A percentile compares a stretch with the other conserved stretches of the same genome.
Evolutionary conservation across 1,284 basidiomycete species (phyloP).

Genomic region (Rhodofomes roseus): DNA sequence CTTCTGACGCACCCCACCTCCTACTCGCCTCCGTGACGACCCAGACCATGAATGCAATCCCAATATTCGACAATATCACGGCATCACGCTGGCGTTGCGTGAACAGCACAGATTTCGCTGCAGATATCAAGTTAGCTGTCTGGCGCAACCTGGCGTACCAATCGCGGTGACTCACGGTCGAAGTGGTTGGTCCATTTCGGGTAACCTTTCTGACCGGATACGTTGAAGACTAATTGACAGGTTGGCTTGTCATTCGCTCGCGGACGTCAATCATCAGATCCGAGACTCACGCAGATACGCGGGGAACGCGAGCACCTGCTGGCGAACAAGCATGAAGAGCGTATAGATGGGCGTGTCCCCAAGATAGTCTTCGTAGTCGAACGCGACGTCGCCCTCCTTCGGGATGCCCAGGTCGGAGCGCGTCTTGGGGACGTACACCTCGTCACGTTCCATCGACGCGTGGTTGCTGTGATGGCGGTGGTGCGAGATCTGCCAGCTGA

Average conservation of each 20-base stretch:
- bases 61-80: constrained; percentile 53
- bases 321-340: constrained; percentile 45
- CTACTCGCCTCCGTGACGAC: constrained; percentile 32
- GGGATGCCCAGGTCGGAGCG: constrained; percentile 48
- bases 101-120: constrained; percentile 54
- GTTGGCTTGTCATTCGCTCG: neutral
- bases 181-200: constrained; percentile 63
- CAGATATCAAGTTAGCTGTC: neutral
- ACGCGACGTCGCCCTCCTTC: constrained; percentile 26
- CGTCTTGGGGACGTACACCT: constrained; percentile 59
- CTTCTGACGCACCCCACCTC: constrained; percentile 34
- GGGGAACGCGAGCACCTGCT: constrained; percentile 74
- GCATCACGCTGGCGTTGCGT: constrained; percentile 45
- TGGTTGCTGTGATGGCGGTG: constrained; percentile 36
- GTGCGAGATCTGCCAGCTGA: constrained; percentile 38
- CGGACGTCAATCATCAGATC: neutral
- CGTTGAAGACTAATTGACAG: constrained; percentile 45
- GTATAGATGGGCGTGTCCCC: constrained; percentile 61
- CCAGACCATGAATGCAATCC: constrained; percentile 45
- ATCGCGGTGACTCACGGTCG: constrained; percentile 37
- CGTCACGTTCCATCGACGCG: constrained; percentile 49
- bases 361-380: constrained; percentile 53
- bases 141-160: neutral
- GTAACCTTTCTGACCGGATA: constrained; percentile 66
- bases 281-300: constrained; percentile 54